Evolutionary conservation across 129 eudicot species (phyloP).

Genomic region (Flaveria bidentis): DNA sequence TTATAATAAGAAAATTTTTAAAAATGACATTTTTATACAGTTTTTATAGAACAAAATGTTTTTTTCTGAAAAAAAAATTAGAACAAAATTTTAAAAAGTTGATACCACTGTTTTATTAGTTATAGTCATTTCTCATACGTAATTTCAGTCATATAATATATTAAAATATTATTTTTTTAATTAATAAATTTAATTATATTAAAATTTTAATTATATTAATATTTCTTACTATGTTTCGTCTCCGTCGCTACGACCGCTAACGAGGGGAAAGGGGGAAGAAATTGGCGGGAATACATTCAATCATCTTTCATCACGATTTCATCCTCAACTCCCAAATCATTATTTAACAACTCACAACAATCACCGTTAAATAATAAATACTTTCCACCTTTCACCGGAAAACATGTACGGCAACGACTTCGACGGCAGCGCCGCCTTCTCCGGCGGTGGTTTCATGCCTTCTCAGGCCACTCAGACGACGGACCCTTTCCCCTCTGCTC

Average conservation of each 20-base stretch:
- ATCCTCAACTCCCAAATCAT: too few relatives aligned
- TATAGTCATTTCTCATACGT: too few relatives aligned
- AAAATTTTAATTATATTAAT: too few relatives aligned
- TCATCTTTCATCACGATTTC: conserved; percentile 5
- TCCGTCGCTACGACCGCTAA: background rate
- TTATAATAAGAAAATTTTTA: too few relatives aligned
- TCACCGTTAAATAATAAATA: background rate
- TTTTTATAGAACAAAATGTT: too few relatives aligned
- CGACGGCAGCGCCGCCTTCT: conserved; percentile 87
- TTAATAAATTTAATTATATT: too few relatives aligned
- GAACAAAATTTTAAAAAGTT: too few relatives aligned
- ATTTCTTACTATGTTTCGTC: background rate
- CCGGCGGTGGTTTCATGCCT: conserved; percentile 88
- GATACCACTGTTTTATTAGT: too few relatives aligned
- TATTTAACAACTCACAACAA: conserved; percentile 1
- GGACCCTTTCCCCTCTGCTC: conserved; percentile 48
- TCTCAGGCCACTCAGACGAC: conserved; percentile 77
- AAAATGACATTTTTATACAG: too few relatives aligned
- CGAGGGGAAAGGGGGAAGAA: conserved; percentile 19
- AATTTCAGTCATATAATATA: too few relatives aligned
- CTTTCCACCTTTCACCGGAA: background rate
- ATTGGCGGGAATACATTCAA: conserved; percentile 42
- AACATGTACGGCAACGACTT: conserved; percentile 58
- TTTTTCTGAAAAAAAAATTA: too few relatives aligned
- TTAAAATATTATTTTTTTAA: too few relatives aligned